A percentile compares a stretch with the other conserved stretches of the same genome.
Conservation (phyloP, 768 basidiomycete genomes). For the Clitopilus hobsonii region DNA sequence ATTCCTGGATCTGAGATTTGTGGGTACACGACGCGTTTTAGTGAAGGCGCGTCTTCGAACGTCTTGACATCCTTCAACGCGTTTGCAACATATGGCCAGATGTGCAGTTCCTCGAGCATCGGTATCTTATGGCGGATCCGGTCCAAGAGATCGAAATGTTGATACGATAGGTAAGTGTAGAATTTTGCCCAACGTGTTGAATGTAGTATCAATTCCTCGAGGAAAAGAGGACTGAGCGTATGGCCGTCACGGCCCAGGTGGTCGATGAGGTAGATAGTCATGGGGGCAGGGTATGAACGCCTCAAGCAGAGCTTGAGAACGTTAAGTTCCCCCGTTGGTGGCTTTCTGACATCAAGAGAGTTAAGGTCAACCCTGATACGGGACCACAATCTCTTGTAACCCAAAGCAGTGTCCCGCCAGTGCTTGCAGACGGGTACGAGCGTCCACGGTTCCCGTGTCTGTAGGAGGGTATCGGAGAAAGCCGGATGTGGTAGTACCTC, state of each 20-base stretch:
- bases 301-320: neutral
- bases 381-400: neutral
- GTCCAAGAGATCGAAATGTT: neutral
- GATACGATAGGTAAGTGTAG: neutral
- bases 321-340: neutral
- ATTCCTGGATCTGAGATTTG: neutral
- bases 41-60: neutral
- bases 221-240: neutral
- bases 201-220: neutral
- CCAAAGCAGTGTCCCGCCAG: neutral
- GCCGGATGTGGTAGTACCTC: neutral
- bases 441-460: neutral
- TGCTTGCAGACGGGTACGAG: neutral
- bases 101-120: neutral
- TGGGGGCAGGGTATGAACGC: neutral
- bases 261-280: neutral
- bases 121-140: neutral
- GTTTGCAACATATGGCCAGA: neutral
- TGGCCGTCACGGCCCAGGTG: neutral
- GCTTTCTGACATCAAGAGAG: neutral
- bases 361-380: neutral
- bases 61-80: neutral
- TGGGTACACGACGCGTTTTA: neutral
- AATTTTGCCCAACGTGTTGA: neutral
- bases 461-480: too few species aligned